A percentile compares a stretch with the other conserved stretches of the same genome.
Evolutionary conservation across 441 rosid genomes (phyloP).

Genomic region (Populus hybrid): DNA sequence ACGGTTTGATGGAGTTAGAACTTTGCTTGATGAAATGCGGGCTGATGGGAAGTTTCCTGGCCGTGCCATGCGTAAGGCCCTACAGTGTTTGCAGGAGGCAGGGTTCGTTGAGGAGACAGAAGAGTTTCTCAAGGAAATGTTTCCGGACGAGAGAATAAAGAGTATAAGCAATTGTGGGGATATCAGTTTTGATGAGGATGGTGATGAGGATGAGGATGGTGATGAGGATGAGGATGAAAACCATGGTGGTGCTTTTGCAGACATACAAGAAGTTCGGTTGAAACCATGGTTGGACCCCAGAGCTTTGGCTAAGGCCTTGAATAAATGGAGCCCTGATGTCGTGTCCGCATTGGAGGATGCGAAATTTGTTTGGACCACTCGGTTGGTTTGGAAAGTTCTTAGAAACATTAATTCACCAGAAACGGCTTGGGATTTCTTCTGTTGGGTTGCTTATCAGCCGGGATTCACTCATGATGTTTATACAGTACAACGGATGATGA

Average conservation of each 20-base stretch:
- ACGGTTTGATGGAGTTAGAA: constrained; percentile 51
- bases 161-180: constrained; percentile 37
- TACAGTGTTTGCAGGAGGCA: constrained; percentile 55
- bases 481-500: constrained; percentile 72
- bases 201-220: constrained; percentile 25
- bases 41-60: constrained; percentile 69
- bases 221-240: constrained; percentile 40
- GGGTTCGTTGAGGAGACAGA: constrained; percentile 51
- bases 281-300: constrained; percentile 90
- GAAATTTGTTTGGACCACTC: constrained; percentile 78
- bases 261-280: constrained; percentile 19
- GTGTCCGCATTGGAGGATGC: constrained; percentile 60
- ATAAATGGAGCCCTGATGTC: constrained; percentile 61
- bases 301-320: constrained; percentile 76
- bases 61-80: constrained; percentile 46
- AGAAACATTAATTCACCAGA: constrained; percentile 39
- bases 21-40: constrained; percentile 62
- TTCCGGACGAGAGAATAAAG: constrained; percentile 70
- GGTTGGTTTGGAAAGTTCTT: constrained; percentile 82
- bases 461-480: constrained; percentile 41
- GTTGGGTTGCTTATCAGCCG: constrained; percentile 88
- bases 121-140: constrained; percentile 53
- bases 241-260: constrained; percentile 29
- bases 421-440: constrained; percentile 75
- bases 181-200: constrained; percentile 33